Evolutionary conservation across 176 grass and related monocot genomes (phyloP).

Genomic region (Ensete glaucum): DNA sequence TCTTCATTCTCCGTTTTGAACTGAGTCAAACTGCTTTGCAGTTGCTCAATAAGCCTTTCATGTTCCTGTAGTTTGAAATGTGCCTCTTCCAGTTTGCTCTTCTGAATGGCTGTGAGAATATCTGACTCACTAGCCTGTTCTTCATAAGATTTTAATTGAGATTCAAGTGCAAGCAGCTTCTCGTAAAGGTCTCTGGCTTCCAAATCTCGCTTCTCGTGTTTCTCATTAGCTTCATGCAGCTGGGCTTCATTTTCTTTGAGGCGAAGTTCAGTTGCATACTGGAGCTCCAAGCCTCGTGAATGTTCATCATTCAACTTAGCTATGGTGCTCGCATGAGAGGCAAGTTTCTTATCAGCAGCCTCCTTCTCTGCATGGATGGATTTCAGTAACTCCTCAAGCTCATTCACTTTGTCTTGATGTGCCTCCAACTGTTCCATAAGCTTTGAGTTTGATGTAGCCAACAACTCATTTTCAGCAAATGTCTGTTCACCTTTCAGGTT

Average conservation of each 20-base stretch:
- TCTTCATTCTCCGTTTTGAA: conserved; percentile 47
- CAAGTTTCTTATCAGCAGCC: conserved; percentile 27
- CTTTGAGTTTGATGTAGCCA: conserved; percentile 42
- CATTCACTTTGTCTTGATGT: conserved; percentile 39
- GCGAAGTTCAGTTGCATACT: conserved; percentile 28
- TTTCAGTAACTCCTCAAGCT: conserved; percentile 35
- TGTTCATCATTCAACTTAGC: conserved; percentile 39
- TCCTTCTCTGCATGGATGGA: conserved; percentile 36
- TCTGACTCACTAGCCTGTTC: conserved; percentile 59
- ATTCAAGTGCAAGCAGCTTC: conserved; percentile 63
- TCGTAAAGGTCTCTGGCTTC: conserved; percentile 65
- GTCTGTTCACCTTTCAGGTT: conserved; percentile 49
- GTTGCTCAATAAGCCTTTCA: conserved; percentile 33
- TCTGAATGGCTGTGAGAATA: conserved; percentile 34
- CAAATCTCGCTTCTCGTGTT: conserved; percentile 38
- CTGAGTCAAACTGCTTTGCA: conserved; percentile 36
- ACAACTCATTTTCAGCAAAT: conserved; percentile 30
- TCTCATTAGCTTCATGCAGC: conserved; percentile 29
- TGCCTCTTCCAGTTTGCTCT: conserved; percentile 40
- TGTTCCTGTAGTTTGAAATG: conserved; percentile 32
- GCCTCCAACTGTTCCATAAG: conserved; percentile 36
- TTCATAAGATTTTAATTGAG: conserved; percentile 60
- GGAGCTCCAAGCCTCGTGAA: conserved; percentile 38
- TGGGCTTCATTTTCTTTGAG: conserved; percentile 32
- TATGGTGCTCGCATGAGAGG: conserved; percentile 11